phyloP scores from a whole-genome alignment of 495 filamentous ascomycete species.

The Lophiostoma macrostomum region DNA sequence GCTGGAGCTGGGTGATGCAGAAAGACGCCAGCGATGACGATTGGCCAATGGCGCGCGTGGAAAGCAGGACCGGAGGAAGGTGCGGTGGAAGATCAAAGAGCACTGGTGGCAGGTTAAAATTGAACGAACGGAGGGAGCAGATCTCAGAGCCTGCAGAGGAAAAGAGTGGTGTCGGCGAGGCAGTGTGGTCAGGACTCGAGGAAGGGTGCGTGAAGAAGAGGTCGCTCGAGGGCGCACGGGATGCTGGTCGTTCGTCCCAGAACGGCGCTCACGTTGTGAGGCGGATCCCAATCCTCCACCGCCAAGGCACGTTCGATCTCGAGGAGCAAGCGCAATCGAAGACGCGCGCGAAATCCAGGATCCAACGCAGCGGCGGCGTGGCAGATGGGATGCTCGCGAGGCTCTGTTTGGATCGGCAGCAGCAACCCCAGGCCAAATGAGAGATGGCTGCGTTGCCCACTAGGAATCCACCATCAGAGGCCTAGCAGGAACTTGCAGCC shows the following conservation, averaged over 20 bases:
- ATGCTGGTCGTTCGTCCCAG: slow-evolving; percentile 3
- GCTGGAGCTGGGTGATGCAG: slow-evolving; percentile 7
- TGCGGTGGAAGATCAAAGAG: not conserved
- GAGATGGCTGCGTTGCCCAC: slow-evolving; percentile 22
- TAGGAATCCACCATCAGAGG: slow-evolving; percentile 13
- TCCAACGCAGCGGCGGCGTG: not conserved
- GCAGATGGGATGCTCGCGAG: not conserved
- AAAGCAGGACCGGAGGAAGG: not conserved
- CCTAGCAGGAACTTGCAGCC: slow-evolving; percentile 8
- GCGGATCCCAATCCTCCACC: slow-evolving; percentile 2
- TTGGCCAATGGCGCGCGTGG: slow-evolving; percentile 10
- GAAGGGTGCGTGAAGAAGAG: too few relatives aligned
- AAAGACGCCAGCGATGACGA: not conserved
- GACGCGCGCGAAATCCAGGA: not conserved
- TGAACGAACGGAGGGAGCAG: not conserved
- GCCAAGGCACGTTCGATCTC: slow-evolving; percentile 24
- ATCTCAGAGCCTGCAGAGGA: not conserved
- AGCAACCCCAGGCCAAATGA: slow-evolving; percentile 30
- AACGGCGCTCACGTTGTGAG: slow-evolving; percentile 11
- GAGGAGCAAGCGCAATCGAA: slow-evolving; percentile 1
- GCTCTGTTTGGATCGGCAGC: slow-evolving; percentile 13
- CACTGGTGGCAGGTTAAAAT: not conserved
- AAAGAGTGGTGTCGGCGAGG: not conserved
- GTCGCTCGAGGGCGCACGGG: slow-evolving; percentile 28
- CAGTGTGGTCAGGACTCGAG: not conserved